Base-by-base conservation (phyloP, 495 filamentous ascomycete species). In the Lindgomyces ingoldianus region DNA sequence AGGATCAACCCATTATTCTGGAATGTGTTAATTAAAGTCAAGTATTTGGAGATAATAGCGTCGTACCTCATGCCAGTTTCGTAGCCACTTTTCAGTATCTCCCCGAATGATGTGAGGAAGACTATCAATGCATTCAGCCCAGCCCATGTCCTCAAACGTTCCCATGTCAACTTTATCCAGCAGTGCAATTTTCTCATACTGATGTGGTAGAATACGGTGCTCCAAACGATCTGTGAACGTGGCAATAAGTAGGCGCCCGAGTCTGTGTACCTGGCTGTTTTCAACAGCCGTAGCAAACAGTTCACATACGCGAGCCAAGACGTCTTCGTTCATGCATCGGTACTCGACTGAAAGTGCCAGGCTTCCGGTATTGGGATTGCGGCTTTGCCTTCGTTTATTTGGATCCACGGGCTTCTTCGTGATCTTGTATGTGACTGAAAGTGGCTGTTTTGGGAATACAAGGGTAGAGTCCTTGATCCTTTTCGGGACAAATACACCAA, bases 351-450 rank as follows among this genome's bases (percentile, higher is more conserved):
- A 84, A 2, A 98, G 80, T 22, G 84, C 83, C 57, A 97, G 77
- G 24, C 74, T 63, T 22, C 77, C 83, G 27, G 69, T 70, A 22
- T 69, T 61, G 4, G 64, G 33, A 39, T 6, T 30, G 19, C 39
- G 49, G 19, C 49, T 68, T 36, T 60, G 21, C 48, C 47, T 21
- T 46, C 54, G 51, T 44, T 55, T 54, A 27, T 1, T 21, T 51
- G 26, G 18, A 22, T 64, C 48, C 10, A 33, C 68, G 64, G 48
- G 16, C 25, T 71, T 74, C 51, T 61, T 69, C 9, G 64, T 73
- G 57, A 96, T 90, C 72, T 89, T 91, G 75, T 94, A 96, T 1
- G 91, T 77, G n/a, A 96, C 76, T 24, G 87, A 88, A 2, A 89
- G 87, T 0, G 95, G 91, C 65, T 95, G 90, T 55, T 86, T 88